phyloP scores from a whole-genome alignment of 2,329 filamentous ascomycete genomes.

The Tothia fuscella region DNA sequence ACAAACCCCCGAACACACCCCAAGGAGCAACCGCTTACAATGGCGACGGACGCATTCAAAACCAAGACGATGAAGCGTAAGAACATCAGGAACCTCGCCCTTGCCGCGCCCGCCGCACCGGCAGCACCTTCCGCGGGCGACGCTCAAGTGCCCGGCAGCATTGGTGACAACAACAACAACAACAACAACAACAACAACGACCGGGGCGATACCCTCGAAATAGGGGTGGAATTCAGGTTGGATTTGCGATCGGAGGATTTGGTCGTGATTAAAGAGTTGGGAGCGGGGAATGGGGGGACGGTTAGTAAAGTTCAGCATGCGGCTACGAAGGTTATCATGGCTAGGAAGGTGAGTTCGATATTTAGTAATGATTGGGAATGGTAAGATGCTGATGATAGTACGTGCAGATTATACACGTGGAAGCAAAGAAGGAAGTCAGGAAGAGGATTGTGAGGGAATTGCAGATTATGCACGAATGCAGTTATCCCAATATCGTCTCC shows the following conservation, averaged over 20 bases:
- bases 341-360: slow-evolving; percentile 62
- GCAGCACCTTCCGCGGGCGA: slow-evolving; percentile 61
- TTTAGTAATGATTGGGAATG: neutral
- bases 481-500: slow-evolving; percentile 91
- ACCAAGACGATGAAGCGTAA: slow-evolving; percentile 89
- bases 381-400: slow-evolving; percentile 5
- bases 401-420: slow-evolving; percentile 82
- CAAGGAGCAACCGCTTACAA: slow-evolving; percentile 17
- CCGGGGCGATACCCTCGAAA: slow-evolving; percentile 67
- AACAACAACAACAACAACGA: slow-evolving; percentile 52
- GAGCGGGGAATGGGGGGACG: slow-evolving; percentile 91
- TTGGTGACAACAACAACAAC: slow-evolving; percentile 47
- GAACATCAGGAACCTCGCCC: slow-evolving; percentile 91
- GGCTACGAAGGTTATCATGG: slow-evolving; percentile 92
- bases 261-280: slow-evolving; percentile 85
- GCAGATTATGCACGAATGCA: slow-evolving; percentile 97
- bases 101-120: slow-evolving; percentile 68
- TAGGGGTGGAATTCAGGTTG: slow-evolving; percentile 92
- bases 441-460: slow-evolving; percentile 95
- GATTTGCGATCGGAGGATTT: slow-evolving; percentile 87
- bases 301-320: slow-evolving; percentile 97
- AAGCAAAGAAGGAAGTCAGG: slow-evolving; percentile 92
- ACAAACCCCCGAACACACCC: no score
- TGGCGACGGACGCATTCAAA: slow-evolving; percentile 52
- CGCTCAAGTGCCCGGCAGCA: slow-evolving; percentile 46